Conservation (phyloP, 805 yeast genomes). For the Wickerhamiella cacticola region DNA sequence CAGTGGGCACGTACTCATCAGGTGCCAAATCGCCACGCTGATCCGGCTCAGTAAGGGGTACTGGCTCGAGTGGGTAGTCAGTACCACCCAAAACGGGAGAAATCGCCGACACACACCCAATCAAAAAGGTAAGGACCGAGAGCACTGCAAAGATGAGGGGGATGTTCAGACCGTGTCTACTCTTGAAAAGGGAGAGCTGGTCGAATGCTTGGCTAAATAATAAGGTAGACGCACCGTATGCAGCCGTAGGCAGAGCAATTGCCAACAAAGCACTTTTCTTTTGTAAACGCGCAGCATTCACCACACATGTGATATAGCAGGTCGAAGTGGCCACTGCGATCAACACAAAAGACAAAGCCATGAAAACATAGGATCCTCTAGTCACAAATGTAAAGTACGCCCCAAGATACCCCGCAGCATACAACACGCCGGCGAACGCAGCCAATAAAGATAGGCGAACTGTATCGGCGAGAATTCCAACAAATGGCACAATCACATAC, state of each 20-base stretch:
- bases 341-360: conserved; percentile 26
- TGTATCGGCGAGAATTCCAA: conserved; percentile 75
- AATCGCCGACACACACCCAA: conserved; percentile 21
- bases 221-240: conserved; percentile 73
- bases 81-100: conserved; percentile 21
- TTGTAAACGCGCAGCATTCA: conserved; percentile 77
- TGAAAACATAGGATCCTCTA: conserved; percentile 17
- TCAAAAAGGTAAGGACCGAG: conserved; percentile 20
- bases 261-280: conserved; percentile 68
- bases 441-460: conserved; percentile 71
- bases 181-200: conserved; percentile 4
- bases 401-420: conserved; percentile 55
- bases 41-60: conserved; percentile 20
- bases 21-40: conserved; percentile 24
- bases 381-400: conserved; percentile 33
- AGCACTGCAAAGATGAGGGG: conserved; percentile 18
- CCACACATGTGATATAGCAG: conserved; percentile 28
- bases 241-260: conserved; percentile 77
- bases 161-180: not conserved
- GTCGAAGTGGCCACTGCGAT: conserved; percentile 33
- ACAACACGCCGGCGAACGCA: conserved; percentile 44
- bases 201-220: conserved; percentile 49
- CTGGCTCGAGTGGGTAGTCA: conserved; percentile 12
- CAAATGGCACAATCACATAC: conserved; percentile 69
- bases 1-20: conserved; percentile 15